Conservation (phyloP, 768 basidiomycete species). For the Rubroboletus pulcherrimus region DNA sequence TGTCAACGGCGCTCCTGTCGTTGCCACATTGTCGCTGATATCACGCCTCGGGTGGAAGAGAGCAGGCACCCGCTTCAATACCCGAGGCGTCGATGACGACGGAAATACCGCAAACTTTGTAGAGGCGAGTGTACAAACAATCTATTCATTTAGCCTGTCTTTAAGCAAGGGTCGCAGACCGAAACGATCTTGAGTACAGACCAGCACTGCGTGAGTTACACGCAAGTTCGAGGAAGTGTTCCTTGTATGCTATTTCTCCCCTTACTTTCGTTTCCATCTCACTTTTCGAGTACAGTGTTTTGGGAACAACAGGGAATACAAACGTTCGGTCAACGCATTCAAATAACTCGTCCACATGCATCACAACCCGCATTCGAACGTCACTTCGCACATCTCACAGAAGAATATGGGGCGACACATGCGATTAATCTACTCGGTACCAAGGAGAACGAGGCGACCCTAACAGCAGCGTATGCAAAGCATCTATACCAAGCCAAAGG, state of each 20-base stretch:
- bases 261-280: constrained; percentile 5
- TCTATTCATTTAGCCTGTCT: constrained; percentile 1
- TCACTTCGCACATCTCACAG: constrained; percentile 82
- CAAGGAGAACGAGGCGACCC: constrained; percentile 86
- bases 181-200: constrained; percentile 88
- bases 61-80: constrained; percentile 96
- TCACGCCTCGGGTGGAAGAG: constrained; percentile 91
- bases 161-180: constrained; percentile 50
- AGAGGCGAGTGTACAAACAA: constrained; percentile 52
- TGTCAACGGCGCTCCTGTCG: constrained; percentile 63
- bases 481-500: constrained; percentile 68
- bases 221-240: constrained; percentile 92
- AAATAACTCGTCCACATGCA: constrained; percentile 92
- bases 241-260: constrained; percentile 59
- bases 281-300: constrained; percentile 59
- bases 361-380: constrained; percentile 97
- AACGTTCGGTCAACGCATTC: constrained; percentile 91
- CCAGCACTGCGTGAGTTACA: constrained; percentile 85
- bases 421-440: constrained; percentile 88
- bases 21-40: constrained; percentile 77
- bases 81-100: constrained; percentile 93
- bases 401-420: constrained; percentile 82
- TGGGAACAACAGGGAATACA: constrained; percentile 98
- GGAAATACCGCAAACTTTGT: constrained; percentile 96
- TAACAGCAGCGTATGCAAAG: constrained; percentile 78